Percentiles rank a stretch among this genome's conserved stretches.
Evolutionary conservation across 1,284 basidiomycete genomes (phyloP).

Genomic region (Hemileccinum hortonii): DNA sequence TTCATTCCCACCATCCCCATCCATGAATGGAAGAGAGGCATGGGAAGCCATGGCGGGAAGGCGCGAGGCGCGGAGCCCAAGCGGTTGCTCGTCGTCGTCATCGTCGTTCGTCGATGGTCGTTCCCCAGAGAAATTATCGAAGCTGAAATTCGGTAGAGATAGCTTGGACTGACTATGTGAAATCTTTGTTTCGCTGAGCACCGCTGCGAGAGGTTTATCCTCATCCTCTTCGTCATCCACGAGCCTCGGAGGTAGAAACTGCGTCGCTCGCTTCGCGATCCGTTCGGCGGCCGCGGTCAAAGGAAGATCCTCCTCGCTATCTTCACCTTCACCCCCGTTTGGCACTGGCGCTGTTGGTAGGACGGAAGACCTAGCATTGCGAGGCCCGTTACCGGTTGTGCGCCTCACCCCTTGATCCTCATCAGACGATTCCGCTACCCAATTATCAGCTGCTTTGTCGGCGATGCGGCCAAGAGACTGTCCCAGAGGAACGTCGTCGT

Average conservation of each 20-base stretch:
- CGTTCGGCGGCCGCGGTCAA: constrained; percentile 55
- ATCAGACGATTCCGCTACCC: constrained; percentile 59
- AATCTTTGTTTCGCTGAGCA: constrained; percentile 54
- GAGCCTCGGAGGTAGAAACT: constrained; percentile 14
- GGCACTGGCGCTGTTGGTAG: constrained; percentile 13
- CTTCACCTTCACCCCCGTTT: constrained; percentile 35
- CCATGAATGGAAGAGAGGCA: constrained; percentile 22
- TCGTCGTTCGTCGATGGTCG: constrained; percentile 35
- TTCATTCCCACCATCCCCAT: constrained; percentile 37
- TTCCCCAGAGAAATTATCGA: constrained; percentile 37
- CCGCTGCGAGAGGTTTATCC: constrained; percentile 64
- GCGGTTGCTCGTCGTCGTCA: constrained; percentile 61
- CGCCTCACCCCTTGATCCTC: constrained; percentile 55
- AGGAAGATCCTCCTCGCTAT: constrained; percentile 76
- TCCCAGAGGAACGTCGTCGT: constrained; percentile 36
- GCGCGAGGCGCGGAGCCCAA: constrained; percentile 47
- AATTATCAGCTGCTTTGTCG: constrained; percentile 40
- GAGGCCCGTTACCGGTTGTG: constrained; percentile 54
- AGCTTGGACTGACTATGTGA: constrained; percentile 49
- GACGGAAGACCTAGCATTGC: constrained; percentile 33
- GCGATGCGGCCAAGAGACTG: constrained; percentile 23
- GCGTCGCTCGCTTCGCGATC: constrained; percentile 28
- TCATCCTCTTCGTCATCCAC: constrained; percentile 48
- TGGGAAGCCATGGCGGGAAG: constrained; percentile 26
- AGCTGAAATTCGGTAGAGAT: constrained; percentile 46